Evolutionary conservation across 2,329 filamentous ascomycete genomes (phyloP).

Genomic region (Huntiella omanensis): DNA sequence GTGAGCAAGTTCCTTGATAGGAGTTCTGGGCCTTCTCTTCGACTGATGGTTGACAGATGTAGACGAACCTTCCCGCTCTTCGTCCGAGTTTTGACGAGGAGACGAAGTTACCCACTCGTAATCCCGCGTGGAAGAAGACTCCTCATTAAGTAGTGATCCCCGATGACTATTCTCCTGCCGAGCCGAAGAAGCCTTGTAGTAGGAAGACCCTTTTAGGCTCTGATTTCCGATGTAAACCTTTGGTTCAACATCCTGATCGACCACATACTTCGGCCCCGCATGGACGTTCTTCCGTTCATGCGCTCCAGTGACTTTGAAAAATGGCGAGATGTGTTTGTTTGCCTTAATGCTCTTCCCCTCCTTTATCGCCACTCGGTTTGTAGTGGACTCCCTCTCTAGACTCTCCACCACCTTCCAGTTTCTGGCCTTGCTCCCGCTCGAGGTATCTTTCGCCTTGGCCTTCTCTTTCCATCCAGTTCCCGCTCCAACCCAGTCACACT

Average conservation of each 20-base stretch:
- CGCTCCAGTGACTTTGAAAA: background rate
- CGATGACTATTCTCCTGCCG: too few species aligned
- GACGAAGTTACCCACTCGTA: too few species aligned
- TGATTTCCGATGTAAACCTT: conserved; percentile 8
- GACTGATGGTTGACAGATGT: too few species aligned
- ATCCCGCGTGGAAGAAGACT: background rate
- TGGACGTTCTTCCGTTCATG: background rate
- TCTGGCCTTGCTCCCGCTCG: too few species aligned
- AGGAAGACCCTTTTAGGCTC: conserved; percentile 4
- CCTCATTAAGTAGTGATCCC: too few species aligned
- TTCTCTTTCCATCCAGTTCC: background rate
- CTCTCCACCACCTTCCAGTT: too few species aligned
- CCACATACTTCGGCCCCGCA: background rate
- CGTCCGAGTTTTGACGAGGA: too few species aligned
- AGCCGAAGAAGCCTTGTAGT: background rate
- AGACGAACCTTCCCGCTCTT: too few species aligned
- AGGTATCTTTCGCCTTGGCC: too few species aligned
- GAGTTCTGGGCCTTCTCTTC: background rate
- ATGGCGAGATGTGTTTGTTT: background rate
- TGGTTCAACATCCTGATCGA: background rate
- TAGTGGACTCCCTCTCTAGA: too few species aligned
- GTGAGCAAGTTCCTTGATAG: background rate
- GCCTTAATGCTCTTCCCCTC: background rate
- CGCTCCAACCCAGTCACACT: background rate
- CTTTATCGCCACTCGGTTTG: background rate